Conservation (phyloP, 2,329 filamentous ascomycete species). For the Cladosporium oxysporum region DNA sequence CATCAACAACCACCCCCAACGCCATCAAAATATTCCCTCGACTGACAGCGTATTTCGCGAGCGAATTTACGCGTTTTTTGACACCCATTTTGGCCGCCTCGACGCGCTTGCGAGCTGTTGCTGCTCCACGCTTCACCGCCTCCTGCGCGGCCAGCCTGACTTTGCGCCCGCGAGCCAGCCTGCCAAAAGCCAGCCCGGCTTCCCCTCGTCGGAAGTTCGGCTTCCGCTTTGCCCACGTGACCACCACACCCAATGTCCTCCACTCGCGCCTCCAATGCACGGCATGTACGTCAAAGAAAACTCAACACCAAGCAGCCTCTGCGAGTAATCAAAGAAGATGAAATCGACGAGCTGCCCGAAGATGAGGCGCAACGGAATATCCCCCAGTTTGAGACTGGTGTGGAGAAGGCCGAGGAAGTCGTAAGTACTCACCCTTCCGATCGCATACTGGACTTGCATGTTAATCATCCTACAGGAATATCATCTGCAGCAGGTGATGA, state of each 20-base stretch:
- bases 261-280: slow-evolving; percentile 20
- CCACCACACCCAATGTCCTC: slow-evolving; percentile 14
- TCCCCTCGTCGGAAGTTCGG: neutral
- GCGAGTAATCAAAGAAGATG: slow-evolving; percentile 82
- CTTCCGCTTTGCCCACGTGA: slow-evolving; percentile 7
- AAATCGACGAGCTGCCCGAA: slow-evolving; percentile 81
- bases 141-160: neutral
- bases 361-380: slow-evolving; percentile 79
- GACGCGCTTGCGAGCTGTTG: slow-evolving; percentile 20
- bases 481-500: slow-evolving; percentile 84
- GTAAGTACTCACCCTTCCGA: slow-evolving; percentile 60
- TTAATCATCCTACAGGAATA: slow-evolving; percentile 64
- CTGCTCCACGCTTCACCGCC: slow-evolving; percentile 23
- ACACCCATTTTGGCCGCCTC: slow-evolving; percentile 25
- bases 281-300: slow-evolving; percentile 74
- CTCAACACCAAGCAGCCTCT: slow-evolving; percentile 87
- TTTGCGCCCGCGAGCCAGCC: neutral
- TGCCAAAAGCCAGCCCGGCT: slow-evolving; percentile 6
- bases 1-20: slow-evolving; percentile 22
- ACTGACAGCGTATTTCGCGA: neutral
- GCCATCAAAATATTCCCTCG: slow-evolving; percentile 19
- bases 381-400: slow-evolving; percentile 87
- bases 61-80: slow-evolving; percentile 21
- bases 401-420: slow-evolving; percentile 96
- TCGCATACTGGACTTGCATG: neutral